Conservation (phyloP, 441 rosid genomes). For the Brassica balearica region DNA sequence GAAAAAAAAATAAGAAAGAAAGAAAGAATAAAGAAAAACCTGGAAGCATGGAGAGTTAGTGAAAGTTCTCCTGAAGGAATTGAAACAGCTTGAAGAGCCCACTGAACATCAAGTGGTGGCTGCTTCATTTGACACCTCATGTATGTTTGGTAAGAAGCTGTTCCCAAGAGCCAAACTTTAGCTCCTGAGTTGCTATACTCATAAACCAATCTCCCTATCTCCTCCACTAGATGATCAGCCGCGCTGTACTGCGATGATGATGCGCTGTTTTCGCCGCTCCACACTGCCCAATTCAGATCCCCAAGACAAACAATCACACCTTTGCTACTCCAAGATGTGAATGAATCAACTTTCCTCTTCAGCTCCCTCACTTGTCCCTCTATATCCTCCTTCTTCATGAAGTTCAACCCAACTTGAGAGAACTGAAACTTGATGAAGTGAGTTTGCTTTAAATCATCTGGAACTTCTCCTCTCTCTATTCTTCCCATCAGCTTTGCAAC, state of each 20-base stretch:
- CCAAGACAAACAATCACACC: constrained; percentile 81
- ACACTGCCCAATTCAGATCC: constrained; percentile 73
- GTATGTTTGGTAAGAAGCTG: constrained; percentile 83
- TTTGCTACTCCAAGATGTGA: constrained; percentile 48
- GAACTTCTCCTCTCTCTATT: constrained; percentile 77
- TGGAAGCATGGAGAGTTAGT: constrained; percentile 74
- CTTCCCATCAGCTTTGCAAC: constrained; percentile 61
- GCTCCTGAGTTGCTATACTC: constrained; percentile 49
- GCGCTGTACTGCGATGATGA: constrained; percentile 51
- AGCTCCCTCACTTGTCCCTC: constrained; percentile 62
- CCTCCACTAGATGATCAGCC: constrained; percentile 67
- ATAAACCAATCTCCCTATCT: constrained; percentile 62
- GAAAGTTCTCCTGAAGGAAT: constrained; percentile 88
- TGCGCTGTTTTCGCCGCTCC: constrained; percentile 40
- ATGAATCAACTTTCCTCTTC: constrained; percentile 64
- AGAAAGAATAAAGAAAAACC: constrained; percentile 48
- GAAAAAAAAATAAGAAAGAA: background rate
- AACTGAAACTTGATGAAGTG: constrained; percentile 71
- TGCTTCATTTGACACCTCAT: constrained; percentile 82
- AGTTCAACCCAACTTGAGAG: constrained; percentile 65
- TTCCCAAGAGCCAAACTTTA: constrained; percentile 79
- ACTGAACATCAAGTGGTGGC: constrained; percentile 80
- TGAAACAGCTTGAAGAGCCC: constrained; percentile 85
- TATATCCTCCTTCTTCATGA: constrained; percentile 73
- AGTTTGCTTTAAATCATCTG: constrained; percentile 62